phyloP scores from a whole-genome alignment of 345 rosid species.

The Eucalyptus curtisii region DNA sequence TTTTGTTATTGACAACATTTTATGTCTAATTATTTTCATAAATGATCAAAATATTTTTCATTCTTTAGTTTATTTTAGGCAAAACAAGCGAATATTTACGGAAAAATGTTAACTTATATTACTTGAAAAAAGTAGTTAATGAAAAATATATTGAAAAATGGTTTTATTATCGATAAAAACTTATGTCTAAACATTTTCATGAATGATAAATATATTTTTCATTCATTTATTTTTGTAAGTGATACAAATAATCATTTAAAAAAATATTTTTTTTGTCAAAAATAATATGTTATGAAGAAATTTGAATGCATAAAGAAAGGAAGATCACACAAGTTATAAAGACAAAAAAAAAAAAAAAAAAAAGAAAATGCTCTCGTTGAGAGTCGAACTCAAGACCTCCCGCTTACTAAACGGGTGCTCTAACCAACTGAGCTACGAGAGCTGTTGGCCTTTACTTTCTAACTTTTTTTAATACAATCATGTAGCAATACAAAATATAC shows the following conservation, averaged over 20 bases:
- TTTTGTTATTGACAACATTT: fast-evolving
- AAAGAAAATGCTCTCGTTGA: constrained; percentile 36
- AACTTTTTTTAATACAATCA: fast-evolving
- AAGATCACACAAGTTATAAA: background rate
- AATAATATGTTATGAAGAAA: background rate
- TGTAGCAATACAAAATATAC: fast-evolving
- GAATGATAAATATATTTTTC: too few species aligned
- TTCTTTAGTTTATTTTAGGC: too few species aligned
- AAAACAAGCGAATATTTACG: too few species aligned
- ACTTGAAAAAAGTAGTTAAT: too few species aligned
- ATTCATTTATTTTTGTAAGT: too few species aligned
- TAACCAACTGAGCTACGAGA: background rate
- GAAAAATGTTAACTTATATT: too few species aligned
- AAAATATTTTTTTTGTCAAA: too few species aligned
- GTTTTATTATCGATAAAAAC: too few species aligned
- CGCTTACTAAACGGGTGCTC: constrained; percentile 92
- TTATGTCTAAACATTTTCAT: too few species aligned
- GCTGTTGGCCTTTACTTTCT: fast-evolving
- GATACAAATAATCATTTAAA: background rate
- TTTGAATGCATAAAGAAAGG: background rate
- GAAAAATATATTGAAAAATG: too few species aligned
- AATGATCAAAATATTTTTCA: fast-evolving
- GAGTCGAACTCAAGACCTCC: constrained; percentile 96
- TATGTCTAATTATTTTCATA: too few species aligned
- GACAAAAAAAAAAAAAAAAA: background rate